Evolutionary conservation across 495 filamentous ascomycete genomes (phyloP).

Genomic region (Aspergillus baeticus): DNA sequence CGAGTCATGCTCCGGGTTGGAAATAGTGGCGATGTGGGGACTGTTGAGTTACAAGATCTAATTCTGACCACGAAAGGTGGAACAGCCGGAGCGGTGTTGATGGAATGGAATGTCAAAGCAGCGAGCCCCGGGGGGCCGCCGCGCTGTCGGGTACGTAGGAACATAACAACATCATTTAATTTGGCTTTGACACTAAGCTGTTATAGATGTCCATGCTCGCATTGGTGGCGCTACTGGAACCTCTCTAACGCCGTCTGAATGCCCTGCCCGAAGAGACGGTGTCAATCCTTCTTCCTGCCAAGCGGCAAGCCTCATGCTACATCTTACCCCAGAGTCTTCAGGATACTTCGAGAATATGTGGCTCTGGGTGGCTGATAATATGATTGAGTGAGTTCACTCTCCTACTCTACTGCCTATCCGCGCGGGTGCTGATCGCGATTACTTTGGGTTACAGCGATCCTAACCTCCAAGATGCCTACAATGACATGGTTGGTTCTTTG

Average conservation of each 20-base stretch:
- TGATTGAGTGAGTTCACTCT: slow-evolving; percentile 33
- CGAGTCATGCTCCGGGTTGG: slow-evolving; percentile 60
- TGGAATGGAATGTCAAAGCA: slow-evolving; percentile 53
- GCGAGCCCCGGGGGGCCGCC: slow-evolving; percentile 55
- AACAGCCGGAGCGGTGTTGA: slow-evolving; percentile 48
- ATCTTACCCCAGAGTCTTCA: slow-evolving; percentile 48
- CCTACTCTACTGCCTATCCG: not conserved
- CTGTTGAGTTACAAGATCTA: slow-evolving; percentile 59
- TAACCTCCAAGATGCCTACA: slow-evolving; percentile 5
- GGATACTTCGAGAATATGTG: slow-evolving; percentile 62
- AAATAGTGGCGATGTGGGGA: slow-evolving; percentile 53
- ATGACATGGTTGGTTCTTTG: slow-evolving; percentile 4
- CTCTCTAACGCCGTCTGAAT: slow-evolving; percentile 63
- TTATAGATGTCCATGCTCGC: slow-evolving; percentile 42
- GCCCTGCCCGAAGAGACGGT: slow-evolving; percentile 28
- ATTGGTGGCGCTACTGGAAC: slow-evolving; percentile 52
- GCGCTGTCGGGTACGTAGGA: slow-evolving; percentile 45
- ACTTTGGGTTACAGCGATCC: slow-evolving; percentile 9
- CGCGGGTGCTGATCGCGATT: not conserved
- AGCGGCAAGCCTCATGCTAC: slow-evolving; percentile 54
- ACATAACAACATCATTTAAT: not conserved
- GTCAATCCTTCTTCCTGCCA: slow-evolving; percentile 27
- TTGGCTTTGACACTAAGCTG: not conserved
- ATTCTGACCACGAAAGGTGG: slow-evolving; percentile 50
- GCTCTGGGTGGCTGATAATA: slow-evolving; percentile 62